These are phyloP conservation scores for Coemansia sp. DNA, from an alignment of 192 early-diverging fungal genomes.

Conservation along the genomic window DNA sequence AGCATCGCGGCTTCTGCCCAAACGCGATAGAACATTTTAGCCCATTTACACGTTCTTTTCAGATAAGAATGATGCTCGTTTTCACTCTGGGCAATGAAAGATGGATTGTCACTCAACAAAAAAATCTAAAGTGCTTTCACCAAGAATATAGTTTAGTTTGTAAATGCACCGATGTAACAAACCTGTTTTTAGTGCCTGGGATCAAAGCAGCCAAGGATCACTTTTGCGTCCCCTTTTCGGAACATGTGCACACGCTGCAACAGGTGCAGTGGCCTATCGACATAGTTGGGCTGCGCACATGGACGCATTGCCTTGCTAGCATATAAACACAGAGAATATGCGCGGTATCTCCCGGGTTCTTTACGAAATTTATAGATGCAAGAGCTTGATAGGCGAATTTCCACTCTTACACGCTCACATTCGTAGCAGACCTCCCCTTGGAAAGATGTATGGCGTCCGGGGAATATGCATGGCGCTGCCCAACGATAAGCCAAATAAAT, in stretches of 20 bases:
- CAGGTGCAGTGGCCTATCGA: conserved; percentile 3
- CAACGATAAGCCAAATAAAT: not conserved
- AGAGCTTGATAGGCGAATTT: not conserved
- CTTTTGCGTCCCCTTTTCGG: not conserved
- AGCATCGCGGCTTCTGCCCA: not conserved
- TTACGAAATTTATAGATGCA: not conserved
- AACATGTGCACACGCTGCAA: not conserved
- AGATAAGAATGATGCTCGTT: not conserved
- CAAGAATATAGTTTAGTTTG: not conserved
- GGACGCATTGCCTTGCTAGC: not conserved
- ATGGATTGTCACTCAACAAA: not conserved
- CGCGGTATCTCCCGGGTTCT: not conserved
- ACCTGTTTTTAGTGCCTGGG: not conserved
- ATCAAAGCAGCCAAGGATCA: not conserved
- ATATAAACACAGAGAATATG: not conserved
- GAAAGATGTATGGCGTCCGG: not conserved
- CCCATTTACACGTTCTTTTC: not conserved
- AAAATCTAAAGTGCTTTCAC: not conserved
- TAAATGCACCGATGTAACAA: not conserved
- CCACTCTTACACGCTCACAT: not conserved
- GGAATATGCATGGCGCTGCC: not conserved
- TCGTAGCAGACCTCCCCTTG: not conserved
- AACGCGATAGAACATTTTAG: not conserved
- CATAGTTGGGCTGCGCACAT: not conserved
- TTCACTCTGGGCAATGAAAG: not conserved